A percentile compares a stretch with the other conserved stretches of the same genome.
Conservation (phyloP, 805 yeast species). For the Sungouiella thailandica region DNA sequence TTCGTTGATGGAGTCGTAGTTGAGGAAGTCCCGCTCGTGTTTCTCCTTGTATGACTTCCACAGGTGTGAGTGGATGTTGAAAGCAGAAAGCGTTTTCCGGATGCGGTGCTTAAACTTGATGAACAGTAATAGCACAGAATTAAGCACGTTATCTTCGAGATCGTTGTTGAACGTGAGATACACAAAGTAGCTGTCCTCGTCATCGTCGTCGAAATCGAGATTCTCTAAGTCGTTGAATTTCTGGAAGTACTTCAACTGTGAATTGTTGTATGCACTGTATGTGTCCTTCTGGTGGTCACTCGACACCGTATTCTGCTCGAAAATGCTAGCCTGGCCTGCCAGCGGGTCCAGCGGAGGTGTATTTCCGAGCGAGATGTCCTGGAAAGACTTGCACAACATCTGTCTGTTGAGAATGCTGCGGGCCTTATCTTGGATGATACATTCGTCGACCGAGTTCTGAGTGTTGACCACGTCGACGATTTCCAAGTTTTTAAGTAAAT, state of each 20-base stretch:
- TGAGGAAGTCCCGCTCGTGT: conserved; percentile 6
- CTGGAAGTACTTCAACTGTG: conserved; percentile 2
- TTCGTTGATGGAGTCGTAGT: conserved; percentile 32
- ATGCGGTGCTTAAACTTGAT: conserved; percentile 19
- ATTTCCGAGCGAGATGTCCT: neutral
- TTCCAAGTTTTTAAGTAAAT: conserved; percentile 36
- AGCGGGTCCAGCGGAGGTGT: neutral
- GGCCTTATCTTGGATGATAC: conserved; percentile 13
- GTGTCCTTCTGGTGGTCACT: neutral
- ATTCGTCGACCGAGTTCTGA: conserved; percentile 24
- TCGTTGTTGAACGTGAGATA: conserved; percentile 18
- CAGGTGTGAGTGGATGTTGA: conserved; percentile 2
- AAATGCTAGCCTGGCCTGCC: neutral
- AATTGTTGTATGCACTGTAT: conserved; percentile 2
- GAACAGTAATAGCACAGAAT: conserved; percentile 17
- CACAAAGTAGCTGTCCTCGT: conserved; percentile 20
- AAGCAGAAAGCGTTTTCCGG: conserved; percentile 6
- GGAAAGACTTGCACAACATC: conserved; percentile 14
- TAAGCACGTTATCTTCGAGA: conserved; percentile 15
- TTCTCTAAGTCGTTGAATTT: conserved; percentile 10
- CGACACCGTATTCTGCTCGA: neutral
- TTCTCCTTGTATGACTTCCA: conserved; percentile 4
- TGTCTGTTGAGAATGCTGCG: conserved; percentile 13
- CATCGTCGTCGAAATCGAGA: conserved; percentile 14
- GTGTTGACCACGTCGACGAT: conserved; percentile 25